phyloP scores from a whole-genome alignment of 345 rosid genomes.

The Bruguiera parviflora region DNA sequence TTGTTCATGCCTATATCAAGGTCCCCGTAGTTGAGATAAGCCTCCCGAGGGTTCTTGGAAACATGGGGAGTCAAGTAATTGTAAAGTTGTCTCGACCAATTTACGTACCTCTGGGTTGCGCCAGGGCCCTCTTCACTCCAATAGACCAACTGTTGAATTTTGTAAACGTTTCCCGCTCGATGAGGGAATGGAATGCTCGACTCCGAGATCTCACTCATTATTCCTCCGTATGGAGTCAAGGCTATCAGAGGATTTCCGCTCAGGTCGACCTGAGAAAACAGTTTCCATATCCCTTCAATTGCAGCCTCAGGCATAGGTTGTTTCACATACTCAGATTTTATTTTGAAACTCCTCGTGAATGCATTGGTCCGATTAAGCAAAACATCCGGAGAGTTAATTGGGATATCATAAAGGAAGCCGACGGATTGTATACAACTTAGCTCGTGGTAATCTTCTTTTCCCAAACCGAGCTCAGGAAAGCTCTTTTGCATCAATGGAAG shows the following conservation, averaged over 20 bases:
- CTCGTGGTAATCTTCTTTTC: background rate
- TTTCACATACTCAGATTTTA: conserved; percentile 16
- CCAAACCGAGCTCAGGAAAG: conserved; percentile 16
- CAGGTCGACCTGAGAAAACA: background rate
- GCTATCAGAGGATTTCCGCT: background rate
- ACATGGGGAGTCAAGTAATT: conserved; percentile 11
- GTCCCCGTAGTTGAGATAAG: conserved; percentile 22
- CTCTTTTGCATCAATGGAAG: conserved; percentile 4
- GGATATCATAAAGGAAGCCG: background rate
- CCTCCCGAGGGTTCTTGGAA: conserved; percentile 13
- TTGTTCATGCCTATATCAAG: conserved; percentile 20
- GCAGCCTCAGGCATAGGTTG: conserved; percentile 15
- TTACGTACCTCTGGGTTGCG: background rate
- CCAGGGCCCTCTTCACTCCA: conserved; percentile 12
- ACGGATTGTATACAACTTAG: conserved; percentile 14
- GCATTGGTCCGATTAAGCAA: conserved; percentile 1
- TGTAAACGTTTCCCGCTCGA: conserved; percentile 10
- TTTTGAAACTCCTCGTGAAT: conserved; percentile 3
- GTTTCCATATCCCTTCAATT: conserved; percentile 8
- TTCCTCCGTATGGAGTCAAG: conserved; percentile 19
- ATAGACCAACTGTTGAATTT: conserved; percentile 7
- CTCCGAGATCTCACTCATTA: conserved; percentile 20
- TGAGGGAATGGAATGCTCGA: conserved; percentile 21
- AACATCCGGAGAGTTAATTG: background rate
- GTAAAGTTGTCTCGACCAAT: conserved; percentile 15